phyloP scores from a whole-genome alignment of 257 asterid genomes.

The Osmanthus fragrans region DNA sequence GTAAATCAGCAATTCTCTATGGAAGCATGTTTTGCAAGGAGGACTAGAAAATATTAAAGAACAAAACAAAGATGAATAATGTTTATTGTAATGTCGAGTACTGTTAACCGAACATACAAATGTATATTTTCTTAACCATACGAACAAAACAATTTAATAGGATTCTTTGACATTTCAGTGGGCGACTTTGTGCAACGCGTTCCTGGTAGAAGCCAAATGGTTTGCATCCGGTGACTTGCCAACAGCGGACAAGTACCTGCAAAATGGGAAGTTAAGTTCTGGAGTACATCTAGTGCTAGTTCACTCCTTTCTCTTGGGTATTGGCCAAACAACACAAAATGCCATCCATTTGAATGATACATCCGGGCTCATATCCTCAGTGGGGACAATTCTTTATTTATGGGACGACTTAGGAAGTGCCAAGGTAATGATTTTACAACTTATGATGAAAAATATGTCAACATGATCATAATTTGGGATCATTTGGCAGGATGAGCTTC shows the following conservation, averaged over 20 bases:
- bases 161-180: slow-evolving; percentile 33
- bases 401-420: slow-evolving; percentile 46
- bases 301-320: slow-evolving; percentile 35
- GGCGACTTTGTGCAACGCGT: slow-evolving; percentile 55
- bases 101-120: neutral
- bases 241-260: slow-evolving; percentile 29
- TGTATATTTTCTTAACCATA: neutral
- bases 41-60: neutral
- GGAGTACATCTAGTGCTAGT: slow-evolving; percentile 30
- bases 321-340: neutral
- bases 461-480: neutral
- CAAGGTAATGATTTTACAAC: slow-evolving; percentile 21
- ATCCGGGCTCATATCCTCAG: slow-evolving; percentile 22
- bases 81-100: neutral
- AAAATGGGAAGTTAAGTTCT: slow-evolving; percentile 38
- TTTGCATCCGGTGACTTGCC: slow-evolving; percentile 29
- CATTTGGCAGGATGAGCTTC: slow-evolving; percentile 38
- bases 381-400: slow-evolving; percentile 42
- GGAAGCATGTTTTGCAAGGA: neutral
- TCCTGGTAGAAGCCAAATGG: slow-evolving; percentile 50
- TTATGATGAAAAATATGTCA: neutral
- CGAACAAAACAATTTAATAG: neutral
- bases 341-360: slow-evolving; percentile 14
- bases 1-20: slow-evolving; percentile 2
- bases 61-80: neutral